These are phyloP conservation scores for Rhizoclosmatium globosum DNA, from an alignment of 192 early-diverging fungal species.

Conservation along the genomic window DNA sequence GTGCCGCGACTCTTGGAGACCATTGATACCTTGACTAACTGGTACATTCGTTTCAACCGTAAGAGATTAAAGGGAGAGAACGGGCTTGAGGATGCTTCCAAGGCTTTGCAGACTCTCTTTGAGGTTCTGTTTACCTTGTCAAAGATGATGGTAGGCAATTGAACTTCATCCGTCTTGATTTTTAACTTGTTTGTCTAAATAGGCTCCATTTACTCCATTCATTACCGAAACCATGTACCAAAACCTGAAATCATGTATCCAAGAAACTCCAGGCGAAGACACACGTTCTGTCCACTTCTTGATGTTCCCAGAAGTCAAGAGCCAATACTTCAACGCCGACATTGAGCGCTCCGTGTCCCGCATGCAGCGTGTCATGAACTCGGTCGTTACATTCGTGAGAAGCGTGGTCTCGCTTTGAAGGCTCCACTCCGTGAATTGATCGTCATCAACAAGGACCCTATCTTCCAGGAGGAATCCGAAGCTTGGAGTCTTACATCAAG, in stretches of 20 bases:
- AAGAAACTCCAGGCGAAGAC: slow-evolving; percentile 63
- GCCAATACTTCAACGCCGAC: slow-evolving; percentile 94
- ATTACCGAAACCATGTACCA: slow-evolving; percentile 98
- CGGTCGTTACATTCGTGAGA: slow-evolving; percentile 89
- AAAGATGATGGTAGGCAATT: slow-evolving; percentile 78
- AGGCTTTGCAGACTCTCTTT: slow-evolving; percentile 93
- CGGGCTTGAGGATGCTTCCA: slow-evolving; percentile 82
- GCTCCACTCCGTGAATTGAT: slow-evolving; percentile 93
- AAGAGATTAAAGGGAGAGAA: slow-evolving; percentile 95
- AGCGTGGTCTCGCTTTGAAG: slow-evolving; percentile 92
- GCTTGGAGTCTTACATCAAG: slow-evolving; percentile 84
- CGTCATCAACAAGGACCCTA: slow-evolving; percentile 84
- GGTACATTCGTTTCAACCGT: slow-evolving; percentile 99
- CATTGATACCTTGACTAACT: slow-evolving; percentile 97
- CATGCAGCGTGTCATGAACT: slow-evolving; percentile 98
- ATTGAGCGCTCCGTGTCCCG: slow-evolving; percentile 94
- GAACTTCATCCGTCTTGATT: slow-evolving; percentile 13
- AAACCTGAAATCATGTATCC: slow-evolving; percentile 81
- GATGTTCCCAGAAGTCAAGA: slow-evolving; percentile 89
- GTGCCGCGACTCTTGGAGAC: slow-evolving; percentile 88
- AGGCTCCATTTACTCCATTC: slow-evolving; percentile 96
- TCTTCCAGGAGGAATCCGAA: slow-evolving; percentile 89
- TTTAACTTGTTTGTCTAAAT: neutral
- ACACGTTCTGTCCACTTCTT: slow-evolving; percentile 94
- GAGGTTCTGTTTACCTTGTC: slow-evolving; percentile 94